Percentiles rank a stretch among this genome's conserved stretches.
Evolutionary conservation across 768 basidiomycete species (phyloP).

Genomic region (Mycena indigotica): DNA sequence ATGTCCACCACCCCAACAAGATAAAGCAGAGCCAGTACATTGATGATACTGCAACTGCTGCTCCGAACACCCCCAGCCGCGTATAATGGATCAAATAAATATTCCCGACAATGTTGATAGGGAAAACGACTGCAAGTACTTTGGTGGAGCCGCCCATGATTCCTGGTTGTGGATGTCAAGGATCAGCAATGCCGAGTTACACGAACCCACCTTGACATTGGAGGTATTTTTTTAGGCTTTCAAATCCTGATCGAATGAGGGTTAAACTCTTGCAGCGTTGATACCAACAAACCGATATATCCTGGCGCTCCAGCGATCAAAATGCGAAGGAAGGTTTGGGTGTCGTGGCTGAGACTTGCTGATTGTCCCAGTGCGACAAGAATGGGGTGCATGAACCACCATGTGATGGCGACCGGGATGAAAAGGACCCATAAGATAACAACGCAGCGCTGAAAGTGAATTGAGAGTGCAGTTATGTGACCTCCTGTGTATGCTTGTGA

Average conservation of each 20-base stretch:
- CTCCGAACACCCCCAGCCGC: conserved; percentile 62
- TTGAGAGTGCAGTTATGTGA: conserved; percentile 62
- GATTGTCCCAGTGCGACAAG: conserved; percentile 67
- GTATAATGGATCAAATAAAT: conserved; percentile 66
- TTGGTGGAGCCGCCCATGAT: conserved; percentile 75
- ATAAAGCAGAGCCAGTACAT: conserved; percentile 72
- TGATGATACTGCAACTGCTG: conserved; percentile 65
- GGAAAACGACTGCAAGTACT: conserved; percentile 63
- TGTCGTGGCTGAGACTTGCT: conserved; percentile 54
- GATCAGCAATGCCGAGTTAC: not conserved
- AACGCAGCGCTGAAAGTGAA: conserved; percentile 73
- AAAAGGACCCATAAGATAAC: conserved; percentile 64
- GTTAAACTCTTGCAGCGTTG: conserved; percentile 63
- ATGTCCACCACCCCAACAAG: conserved; percentile 52
- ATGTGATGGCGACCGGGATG: conserved; percentile 61
- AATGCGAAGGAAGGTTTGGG: conserved; percentile 66
- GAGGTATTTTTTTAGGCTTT: not conserved
- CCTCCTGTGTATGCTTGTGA: conserved; percentile 78
- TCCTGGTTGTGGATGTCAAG: conserved; percentile 40
- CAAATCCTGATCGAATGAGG: conserved; percentile 50
- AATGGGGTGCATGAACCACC: conserved; percentile 66
- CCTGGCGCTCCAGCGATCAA: conserved; percentile 68
- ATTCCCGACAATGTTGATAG: conserved; percentile 65
- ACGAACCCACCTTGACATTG: not conserved
- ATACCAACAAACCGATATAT: conserved; percentile 48